phyloP scores from a whole-genome alignment of 495 filamentous ascomycete genomes.

The Apiosordaria backusii region DNA sequence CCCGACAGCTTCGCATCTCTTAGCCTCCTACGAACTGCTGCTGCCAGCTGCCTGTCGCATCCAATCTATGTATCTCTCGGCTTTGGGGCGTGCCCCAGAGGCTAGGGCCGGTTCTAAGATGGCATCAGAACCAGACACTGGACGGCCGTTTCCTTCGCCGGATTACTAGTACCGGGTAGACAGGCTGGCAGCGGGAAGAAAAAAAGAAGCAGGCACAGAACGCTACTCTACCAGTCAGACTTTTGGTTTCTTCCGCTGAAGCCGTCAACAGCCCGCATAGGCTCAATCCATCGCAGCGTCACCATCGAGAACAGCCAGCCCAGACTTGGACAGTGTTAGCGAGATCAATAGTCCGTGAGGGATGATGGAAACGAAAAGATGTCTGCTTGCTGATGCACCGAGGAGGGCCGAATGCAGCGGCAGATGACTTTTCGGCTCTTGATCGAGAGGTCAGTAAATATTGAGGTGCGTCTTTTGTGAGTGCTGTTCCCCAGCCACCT shows the following conservation, averaged over 20 bases:
- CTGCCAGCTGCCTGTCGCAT: constrained; percentile 11
- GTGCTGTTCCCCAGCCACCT: constrained; percentile 14
- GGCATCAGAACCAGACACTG: constrained; percentile 5
- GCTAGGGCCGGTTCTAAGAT: constrained; percentile 2
- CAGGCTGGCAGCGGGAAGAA: background rate
- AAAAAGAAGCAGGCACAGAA: background rate
- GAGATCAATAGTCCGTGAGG: background rate
- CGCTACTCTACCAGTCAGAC: background rate
- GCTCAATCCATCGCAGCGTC: constrained; percentile 21
- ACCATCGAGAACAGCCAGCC: constrained; percentile 4
- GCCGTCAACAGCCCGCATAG: constrained; percentile 13
- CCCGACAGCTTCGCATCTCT: constrained; percentile 16
- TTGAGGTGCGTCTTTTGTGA: constrained; percentile 3
- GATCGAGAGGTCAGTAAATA: constrained; percentile 9
- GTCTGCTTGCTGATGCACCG: constrained; percentile 14
- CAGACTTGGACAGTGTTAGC: background rate
- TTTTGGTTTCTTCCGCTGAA: background rate
- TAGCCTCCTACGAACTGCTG: constrained; percentile 21
- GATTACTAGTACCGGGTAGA: background rate
- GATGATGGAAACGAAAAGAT: constrained; percentile 10
- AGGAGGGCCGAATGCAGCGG: background rate
- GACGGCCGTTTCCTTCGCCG: background rate
- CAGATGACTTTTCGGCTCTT: constrained; percentile 14
- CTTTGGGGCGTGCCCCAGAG: constrained; percentile 7
- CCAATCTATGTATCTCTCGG: constrained; percentile 23